Evolutionary conservation across 441 rosid species (phyloP).

Genomic region (Corymbia calophylla): DNA sequence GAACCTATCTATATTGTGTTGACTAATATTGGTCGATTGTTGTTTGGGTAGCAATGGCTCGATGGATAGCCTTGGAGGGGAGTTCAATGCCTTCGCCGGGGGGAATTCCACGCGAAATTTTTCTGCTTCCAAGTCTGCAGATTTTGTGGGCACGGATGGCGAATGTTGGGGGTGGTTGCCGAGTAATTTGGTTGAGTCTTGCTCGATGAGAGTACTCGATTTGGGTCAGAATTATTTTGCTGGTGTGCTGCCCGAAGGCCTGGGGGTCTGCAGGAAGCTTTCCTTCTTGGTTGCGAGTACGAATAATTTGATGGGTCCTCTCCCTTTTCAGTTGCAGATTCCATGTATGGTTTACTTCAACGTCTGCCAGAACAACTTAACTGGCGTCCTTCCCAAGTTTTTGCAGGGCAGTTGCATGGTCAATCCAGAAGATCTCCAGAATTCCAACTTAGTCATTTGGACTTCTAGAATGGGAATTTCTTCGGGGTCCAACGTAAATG

Average conservation of each 20-base stretch:
- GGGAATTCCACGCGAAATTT: conserved; percentile 30
- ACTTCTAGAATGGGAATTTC: conserved; percentile 14
- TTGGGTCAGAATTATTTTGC: conserved; percentile 38
- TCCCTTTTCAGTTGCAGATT: conserved; percentile 40
- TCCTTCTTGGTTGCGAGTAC: conserved; percentile 55
- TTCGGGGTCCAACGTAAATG: background rate
- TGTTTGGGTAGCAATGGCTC: conserved; percentile 3
- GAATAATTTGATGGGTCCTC: conserved; percentile 35
- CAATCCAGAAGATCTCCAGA: conserved; percentile 21
- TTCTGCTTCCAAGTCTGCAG: conserved; percentile 29
- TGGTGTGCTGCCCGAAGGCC: conserved; percentile 27
- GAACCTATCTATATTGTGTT: conserved; percentile 37
- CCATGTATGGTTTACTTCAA: conserved; percentile 48
- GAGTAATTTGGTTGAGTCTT: conserved; percentile 26
- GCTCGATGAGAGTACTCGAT: conserved; percentile 45
- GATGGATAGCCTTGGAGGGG: conserved; percentile 20
- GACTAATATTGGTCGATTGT: conserved; percentile 34
- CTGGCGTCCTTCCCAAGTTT: conserved; percentile 37
- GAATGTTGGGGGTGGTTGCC: conserved; percentile 49
- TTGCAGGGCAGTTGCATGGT: conserved; percentile 19
- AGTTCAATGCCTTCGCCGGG: conserved; percentile 53
- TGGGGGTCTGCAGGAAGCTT: conserved; percentile 43
- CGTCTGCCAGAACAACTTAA: conserved; percentile 37
- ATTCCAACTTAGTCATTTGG: conserved; percentile 24
- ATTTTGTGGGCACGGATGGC: conserved; percentile 60